Evolutionary conservation across 805 yeast genomes (phyloP), one percentile per base, ranked within the genome.

Genomic region (Vanderwaltozyma tropicalis): DNA sequence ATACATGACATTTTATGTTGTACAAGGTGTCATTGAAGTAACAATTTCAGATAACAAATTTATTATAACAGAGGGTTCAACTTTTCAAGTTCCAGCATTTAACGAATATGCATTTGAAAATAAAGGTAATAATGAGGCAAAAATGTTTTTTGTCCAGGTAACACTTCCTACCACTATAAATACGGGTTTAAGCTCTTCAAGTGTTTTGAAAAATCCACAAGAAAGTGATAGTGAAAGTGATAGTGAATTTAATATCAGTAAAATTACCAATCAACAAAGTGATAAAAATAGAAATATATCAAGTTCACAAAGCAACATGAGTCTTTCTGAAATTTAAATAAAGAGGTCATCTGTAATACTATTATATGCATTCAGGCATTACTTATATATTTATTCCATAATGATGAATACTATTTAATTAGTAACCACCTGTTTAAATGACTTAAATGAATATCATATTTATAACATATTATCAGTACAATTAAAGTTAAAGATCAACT

Each of bases 81-180:
- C 89, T 4, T 79, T 87, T 49, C 83, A 81, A 49, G 69, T 88
- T 5, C 96, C 96, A 1, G 72, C 80, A 62, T 80, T 79, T 5
- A 83, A 82, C 52, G 68, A 70, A 31, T 86, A 84, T 57, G 74
- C 80, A 14, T 69, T 87, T 45, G 69, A 68, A 33, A 84, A 84
- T 52, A 68, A 66, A 29, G 81, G 87, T 0, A 61, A 66, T 24
- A 64, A 62, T 14, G 68, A 67, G 25, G 86, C 80, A 0, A 69
- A 72, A 39, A 49, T 87, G 52, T 85, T 82, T 55, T 86, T 84
- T 52, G 87, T 82, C 1, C 95, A 86, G 53, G 69, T 78, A 3
- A 55, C 61, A 24, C 57, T 63, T 6, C 53, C 47, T 19, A 41
- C 44, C 4, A 16, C 17, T 14, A 12, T 17, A 9, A 16, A 12